Conservation (phyloP, 2,329 filamentous ascomycete genomes). For the Arthrobotrys musiformis region DNA sequence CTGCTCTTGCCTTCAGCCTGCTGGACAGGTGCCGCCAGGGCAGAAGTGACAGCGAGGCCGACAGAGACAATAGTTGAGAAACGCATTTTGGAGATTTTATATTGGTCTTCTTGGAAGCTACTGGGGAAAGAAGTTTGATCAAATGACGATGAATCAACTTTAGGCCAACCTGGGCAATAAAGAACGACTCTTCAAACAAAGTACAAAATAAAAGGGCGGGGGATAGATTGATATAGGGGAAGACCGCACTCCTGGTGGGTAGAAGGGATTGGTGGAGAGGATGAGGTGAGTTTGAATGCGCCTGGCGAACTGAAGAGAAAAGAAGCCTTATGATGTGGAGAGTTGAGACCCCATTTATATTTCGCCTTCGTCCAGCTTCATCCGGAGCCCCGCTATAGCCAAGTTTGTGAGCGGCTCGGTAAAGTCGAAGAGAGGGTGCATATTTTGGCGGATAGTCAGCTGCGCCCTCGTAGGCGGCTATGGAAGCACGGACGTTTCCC, state of each 20-base stretch:
- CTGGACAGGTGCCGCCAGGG: slow-evolving; percentile 27
- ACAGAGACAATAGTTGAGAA: slow-evolving; percentile 36
- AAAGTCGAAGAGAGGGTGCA: background rate
- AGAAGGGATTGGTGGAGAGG: slow-evolving; percentile 15
- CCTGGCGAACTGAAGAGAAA: slow-evolving; percentile 33
- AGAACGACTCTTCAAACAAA: background rate
- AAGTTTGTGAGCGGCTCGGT: background rate
- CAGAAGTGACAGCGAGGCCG: background rate
- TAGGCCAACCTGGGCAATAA: background rate
- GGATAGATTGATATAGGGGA: background rate
- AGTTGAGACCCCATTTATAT: slow-evolving; percentile 21
- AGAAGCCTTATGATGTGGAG: background rate
- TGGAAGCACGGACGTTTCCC: slow-evolving; percentile 24
- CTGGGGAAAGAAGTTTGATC: background rate
- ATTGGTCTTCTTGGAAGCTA: background rate
- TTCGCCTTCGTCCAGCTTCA: background rate
- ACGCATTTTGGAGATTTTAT: slow-evolving; percentile 31
- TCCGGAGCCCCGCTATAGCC: background rate
- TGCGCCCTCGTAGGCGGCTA: background rate
- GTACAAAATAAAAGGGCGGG: background rate
- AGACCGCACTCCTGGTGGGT: slow-evolving; percentile 52
- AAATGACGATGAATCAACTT: background rate
- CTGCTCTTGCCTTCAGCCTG: slow-evolving; percentile 44
- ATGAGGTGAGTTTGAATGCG: slow-evolving; percentile 27
- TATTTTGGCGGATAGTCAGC: background rate